Evolutionary conservation across 2,329 filamentous ascomycete genomes (phyloP).

Genomic region (Lachnellula arida): DNA sequence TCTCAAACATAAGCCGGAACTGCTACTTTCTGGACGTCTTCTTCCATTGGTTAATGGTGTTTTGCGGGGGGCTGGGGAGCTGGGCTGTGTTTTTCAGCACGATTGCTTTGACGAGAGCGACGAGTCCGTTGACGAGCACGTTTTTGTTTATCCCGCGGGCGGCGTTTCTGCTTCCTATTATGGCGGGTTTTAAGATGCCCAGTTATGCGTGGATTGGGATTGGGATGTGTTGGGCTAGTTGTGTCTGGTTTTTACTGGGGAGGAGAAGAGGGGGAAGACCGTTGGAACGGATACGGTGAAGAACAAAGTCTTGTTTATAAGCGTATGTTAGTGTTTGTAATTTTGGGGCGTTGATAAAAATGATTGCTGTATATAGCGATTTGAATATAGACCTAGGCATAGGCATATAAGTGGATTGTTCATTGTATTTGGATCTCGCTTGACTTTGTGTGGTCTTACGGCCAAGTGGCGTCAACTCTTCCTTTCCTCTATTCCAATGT

Average conservation of each 20-base stretch:
- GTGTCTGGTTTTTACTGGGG: slow-evolving; percentile 43
- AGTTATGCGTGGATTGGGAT: slow-evolving; percentile 48
- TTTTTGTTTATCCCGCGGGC: slow-evolving; percentile 46
- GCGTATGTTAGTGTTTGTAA: no score
- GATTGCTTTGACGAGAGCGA: slow-evolving; percentile 44
- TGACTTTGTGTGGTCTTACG: no score
- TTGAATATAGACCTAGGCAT: no score
- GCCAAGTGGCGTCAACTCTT: no score
- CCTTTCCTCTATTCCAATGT: no score
- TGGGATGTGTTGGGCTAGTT: slow-evolving; percentile 44
- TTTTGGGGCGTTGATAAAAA: no score
- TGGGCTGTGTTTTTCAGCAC: slow-evolving; percentile 46
- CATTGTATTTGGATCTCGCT: no score
- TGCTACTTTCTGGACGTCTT: slow-evolving; percentile 51
- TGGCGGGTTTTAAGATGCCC: slow-evolving; percentile 44
- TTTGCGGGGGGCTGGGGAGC: slow-evolving; percentile 42
- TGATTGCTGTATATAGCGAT: no score
- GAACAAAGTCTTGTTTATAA: no score
- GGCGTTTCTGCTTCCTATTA: slow-evolving; percentile 44
- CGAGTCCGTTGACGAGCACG: slow-evolving; percentile 44
- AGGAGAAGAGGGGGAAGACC: slow-evolving; percentile 36
- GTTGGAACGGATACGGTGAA: slow-evolving; percentile 22
- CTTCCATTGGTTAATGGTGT: slow-evolving; percentile 51
- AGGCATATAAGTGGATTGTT: no score
- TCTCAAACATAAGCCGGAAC: slow-evolving; percentile 44